These are phyloP conservation scores for Cytospora leucostoma DNA, from an alignment of 2,329 filamentous ascomycete species.

Conservation along the genomic window DNA sequence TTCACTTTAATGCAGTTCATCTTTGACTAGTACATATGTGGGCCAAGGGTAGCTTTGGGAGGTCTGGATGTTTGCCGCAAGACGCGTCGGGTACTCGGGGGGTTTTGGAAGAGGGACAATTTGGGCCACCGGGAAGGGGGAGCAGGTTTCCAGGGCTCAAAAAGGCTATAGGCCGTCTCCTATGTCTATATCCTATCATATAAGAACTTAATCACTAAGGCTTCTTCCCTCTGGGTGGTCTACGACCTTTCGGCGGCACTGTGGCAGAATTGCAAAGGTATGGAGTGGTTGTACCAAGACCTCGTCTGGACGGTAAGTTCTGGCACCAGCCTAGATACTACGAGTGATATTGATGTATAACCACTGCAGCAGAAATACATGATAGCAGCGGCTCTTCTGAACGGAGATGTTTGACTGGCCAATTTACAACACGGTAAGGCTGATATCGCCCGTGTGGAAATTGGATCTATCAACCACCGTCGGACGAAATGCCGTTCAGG, in stretches of 20 bases:
- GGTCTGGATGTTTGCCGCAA: neutral
- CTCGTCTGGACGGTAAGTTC: too few species aligned
- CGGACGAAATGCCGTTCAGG: too few species aligned
- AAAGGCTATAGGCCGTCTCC: neutral
- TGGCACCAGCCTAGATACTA: too few species aligned
- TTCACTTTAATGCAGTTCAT: constrained; percentile 2
- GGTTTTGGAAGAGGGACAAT: neutral
- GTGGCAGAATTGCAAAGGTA: neutral
- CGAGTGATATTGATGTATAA: too few species aligned
- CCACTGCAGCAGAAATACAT: too few species aligned
- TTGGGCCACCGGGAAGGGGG: neutral
- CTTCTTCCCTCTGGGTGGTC: neutral
- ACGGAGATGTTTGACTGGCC: too few species aligned
- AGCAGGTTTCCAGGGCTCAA: neutral
- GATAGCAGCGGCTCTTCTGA: too few species aligned
- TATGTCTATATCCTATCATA: neutral
- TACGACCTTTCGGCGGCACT: neutral
- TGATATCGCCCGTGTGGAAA: too few species aligned
- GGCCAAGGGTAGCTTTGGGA: neutral
- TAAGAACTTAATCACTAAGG: neutral
- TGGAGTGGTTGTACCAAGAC: too few species aligned
- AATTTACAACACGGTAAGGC: too few species aligned
- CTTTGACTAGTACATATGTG: neutral
- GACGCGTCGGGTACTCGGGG: neutral
- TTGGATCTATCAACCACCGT: too few species aligned